A percentile compares a stretch with the other conserved stretches of the same genome.
phyloP scores from a whole-genome alignment of 1,139 yeast species.

The Groenewaldozyma sp. region DNA sequence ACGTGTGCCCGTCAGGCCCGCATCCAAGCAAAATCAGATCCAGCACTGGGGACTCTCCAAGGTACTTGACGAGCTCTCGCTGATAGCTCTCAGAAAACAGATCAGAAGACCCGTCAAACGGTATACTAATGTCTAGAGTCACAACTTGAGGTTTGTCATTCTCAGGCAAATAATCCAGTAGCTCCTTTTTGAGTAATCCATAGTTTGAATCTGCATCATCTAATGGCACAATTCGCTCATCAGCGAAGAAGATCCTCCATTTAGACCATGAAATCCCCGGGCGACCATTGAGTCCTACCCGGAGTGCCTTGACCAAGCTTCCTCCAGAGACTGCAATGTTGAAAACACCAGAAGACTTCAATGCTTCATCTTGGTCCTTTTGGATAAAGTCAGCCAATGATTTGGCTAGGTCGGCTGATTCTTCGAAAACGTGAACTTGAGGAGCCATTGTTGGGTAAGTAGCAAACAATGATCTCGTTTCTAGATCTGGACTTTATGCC shows the following conservation, averaged over 20 bases:
- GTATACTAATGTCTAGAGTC: conserved; percentile 33
- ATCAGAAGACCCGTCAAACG: conserved; percentile 31
- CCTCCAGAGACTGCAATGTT: conserved; percentile 87
- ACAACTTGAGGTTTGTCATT: conserved; percentile 52
- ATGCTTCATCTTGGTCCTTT: conserved; percentile 64
- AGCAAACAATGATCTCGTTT: too few species aligned
- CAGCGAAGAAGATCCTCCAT: conserved; percentile 64
- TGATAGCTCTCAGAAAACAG: conserved; percentile 49
- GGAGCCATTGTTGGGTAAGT: conserved; percentile 16
- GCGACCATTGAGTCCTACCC: conserved; percentile 52
- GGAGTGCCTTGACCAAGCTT: conserved; percentile 69
- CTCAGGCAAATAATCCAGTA: conserved; percentile 33
- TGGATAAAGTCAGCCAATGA: conserved; percentile 88
- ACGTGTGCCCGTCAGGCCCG: conserved; percentile 78
- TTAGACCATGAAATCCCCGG: conserved; percentile 49
- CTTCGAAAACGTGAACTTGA: conserved; percentile 20
- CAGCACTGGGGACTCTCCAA: conserved; percentile 29
- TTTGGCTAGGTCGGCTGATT: conserved; percentile 26
- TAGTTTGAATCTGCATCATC: conserved; percentile 60
- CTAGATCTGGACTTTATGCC: too few species aligned
- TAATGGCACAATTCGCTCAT: conserved; percentile 63
- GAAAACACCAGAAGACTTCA: conserved; percentile 36
- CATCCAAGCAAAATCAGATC: conserved; percentile 63
- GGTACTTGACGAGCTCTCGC: conserved; percentile 34
- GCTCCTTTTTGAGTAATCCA: conserved; percentile 51